Evolutionary conservation across 805 yeast species (phyloP).

Genomic region (Lipomyces yamanashiensis): DNA sequence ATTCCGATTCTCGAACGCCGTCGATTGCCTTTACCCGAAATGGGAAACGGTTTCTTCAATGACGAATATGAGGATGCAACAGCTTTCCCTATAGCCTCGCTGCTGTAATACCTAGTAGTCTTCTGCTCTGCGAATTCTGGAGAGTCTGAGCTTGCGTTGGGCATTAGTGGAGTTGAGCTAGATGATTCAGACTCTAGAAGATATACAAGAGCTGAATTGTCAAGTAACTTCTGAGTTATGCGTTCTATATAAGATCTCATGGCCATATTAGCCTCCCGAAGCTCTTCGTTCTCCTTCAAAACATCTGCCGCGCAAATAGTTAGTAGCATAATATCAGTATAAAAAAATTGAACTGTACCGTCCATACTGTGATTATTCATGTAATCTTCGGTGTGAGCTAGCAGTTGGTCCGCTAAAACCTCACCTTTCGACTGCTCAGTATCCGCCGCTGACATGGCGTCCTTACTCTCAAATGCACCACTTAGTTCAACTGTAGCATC

Average conservation of each 20-base stretch:
- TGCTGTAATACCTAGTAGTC: background rate
- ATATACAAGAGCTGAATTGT: constrained; percentile 22
- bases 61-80: background rate
- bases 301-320: background rate
- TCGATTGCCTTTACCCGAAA: background rate
- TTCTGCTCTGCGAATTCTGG: background rate
- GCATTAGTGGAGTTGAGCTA: constrained; percentile 6
- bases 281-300: constrained; percentile 16
- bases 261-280: constrained; percentile 23
- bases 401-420: constrained; percentile 5
- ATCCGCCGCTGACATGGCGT: no score
- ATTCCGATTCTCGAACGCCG: constrained; percentile 17
- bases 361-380: background rate
- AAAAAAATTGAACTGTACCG: background rate
- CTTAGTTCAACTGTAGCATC: no score
- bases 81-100: background rate
- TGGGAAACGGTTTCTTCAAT: background rate
- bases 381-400: background rate
- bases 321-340: background rate
- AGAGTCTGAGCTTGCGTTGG: background rate
- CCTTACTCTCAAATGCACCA: no score
- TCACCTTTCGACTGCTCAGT: background rate
- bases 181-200: constrained; percentile 26
- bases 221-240: constrained; percentile 29
- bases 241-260: constrained; percentile 33